Conservation (phyloP, 257 asterid genomes). For the Solanum paucissectum region DNA sequence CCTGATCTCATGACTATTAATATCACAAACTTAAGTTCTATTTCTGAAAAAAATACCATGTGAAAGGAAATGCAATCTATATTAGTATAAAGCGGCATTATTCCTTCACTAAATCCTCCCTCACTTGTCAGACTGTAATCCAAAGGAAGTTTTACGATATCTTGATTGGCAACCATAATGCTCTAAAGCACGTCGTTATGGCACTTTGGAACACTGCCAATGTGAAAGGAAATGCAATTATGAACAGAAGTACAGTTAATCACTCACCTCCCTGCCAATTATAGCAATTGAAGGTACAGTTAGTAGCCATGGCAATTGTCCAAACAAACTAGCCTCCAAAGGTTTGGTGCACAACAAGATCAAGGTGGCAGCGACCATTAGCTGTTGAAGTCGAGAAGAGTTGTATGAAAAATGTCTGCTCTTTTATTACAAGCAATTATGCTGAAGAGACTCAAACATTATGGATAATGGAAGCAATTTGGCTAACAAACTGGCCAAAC, state of each 20-base stretch:
- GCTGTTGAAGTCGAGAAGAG: constrained; percentile 39
- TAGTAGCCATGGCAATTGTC: constrained; percentile 71
- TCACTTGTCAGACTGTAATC: background rate
- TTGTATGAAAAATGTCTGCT: background rate
- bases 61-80: background rate
- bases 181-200: background rate
- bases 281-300: constrained; percentile 87
- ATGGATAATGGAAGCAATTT: background rate
- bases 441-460: background rate
- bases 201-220: background rate
- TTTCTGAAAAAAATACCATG: background rate
- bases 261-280: constrained; percentile 88
- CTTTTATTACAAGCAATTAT: background rate
- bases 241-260: background rate
- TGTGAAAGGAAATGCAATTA: background rate
- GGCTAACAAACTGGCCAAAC: background rate
- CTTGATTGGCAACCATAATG: background rate
- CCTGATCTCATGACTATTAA: background rate
- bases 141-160: background rate
- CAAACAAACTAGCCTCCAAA: constrained; percentile 55
- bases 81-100: background rate
- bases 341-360: constrained; percentile 85
- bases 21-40: background rate
- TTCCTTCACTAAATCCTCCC: background rate
- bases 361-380: constrained; percentile 97